Evolutionary conservation across 1,139 yeast genomes (phyloP), one percentile per base, ranked within the genome.

Genomic region (Pneumocystis sp.): DNA sequence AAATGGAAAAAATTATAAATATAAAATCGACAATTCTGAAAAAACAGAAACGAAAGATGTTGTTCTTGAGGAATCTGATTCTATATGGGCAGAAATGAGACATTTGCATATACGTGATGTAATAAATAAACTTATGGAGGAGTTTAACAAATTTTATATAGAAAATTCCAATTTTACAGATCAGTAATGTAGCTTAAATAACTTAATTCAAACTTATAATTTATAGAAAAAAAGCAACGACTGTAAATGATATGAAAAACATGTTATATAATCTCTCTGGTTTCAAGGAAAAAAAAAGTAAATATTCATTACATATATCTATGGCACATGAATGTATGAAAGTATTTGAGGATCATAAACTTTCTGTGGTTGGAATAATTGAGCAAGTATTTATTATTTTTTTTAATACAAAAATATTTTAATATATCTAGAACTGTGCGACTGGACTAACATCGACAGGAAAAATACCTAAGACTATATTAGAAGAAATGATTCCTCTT

Each of bases 81-180:
- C 83, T 1, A 87, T 86, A 67, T 89, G 96, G 96, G 78, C 80
- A 3, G 81, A 81, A 29, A 76, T 89, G 69, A 81, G 95, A 71
- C 95, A 88, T 73, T 76, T 82, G 68, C 96, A 89, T 74, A 86
- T 89, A 70, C 81, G 86, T 66, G 91, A 86, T 69, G 88, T 88
- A 21, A 84, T 86, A 65, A 90, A 86, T 69, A 75, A 80, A 64
- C 79, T 89, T 62, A 78, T 81, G 60, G 80, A 81, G 56, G 83
- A 84, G 68, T 81, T 89, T 69, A 83, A 83, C 67, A 87, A 86
- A 68, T 81, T 89, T 71, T 81, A 85, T 67, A 81, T 83, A 61
- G 87, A 87, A 69, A 87, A 89, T 73, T 93, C 95, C 0, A 76
- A 76, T 67, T 72, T 78, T 59, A 78, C 74, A 3, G 76, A 76